Evolutionary conservation across 257 asterid genomes (phyloP), one percentile per base, ranked within the genome.

Genomic region (Knoxia roxburghii): DNA sequence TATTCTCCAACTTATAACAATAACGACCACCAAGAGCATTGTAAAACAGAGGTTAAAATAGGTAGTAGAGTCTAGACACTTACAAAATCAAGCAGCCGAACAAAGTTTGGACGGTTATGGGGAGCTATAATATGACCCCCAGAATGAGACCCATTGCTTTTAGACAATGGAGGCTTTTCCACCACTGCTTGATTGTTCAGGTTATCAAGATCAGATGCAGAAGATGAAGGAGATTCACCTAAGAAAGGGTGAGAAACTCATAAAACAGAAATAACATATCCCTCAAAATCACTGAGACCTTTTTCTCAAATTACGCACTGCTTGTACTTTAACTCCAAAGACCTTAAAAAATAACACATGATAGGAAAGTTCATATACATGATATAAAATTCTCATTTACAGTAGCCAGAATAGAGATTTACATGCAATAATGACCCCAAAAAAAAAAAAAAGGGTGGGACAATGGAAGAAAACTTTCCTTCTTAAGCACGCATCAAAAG

Each of bases 181-280:
- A 64, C 77, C 71, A 78, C 73, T 65, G 84, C 86, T 73, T 79
- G 87, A 77, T 85, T 79, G 81, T 90, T 86, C 35, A 87, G 85
- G 86, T 88, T 90, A 74, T 90, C 99, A 79, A 90, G 79, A 68
- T 86, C 97, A 64, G 97, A 93, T 72, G 92, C 97, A 71, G 97
- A 93, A 65, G 96, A 93, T 69, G 95, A 90, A 43, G 97, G 97
- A 76, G 97, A 93, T 83, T 93, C 97, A 61, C 94, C 97, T 93
- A 77, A 73, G 72, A 30, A 73, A 83, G n/a, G 64, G 60, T 60
- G 65, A 75, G 58, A 75, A 75, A 24, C 33, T 65, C 60, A 60
- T 48, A 68, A 72, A 72, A 64, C 64, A 21, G 32, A 53, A 39
- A 26, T 37, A 48, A 23, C 50, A 51, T 51, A 35, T 18, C 46